Evolutionary conservation across 768 basidiomycete genomes (phyloP).

Genomic region (Russula olivacea): DNA sequence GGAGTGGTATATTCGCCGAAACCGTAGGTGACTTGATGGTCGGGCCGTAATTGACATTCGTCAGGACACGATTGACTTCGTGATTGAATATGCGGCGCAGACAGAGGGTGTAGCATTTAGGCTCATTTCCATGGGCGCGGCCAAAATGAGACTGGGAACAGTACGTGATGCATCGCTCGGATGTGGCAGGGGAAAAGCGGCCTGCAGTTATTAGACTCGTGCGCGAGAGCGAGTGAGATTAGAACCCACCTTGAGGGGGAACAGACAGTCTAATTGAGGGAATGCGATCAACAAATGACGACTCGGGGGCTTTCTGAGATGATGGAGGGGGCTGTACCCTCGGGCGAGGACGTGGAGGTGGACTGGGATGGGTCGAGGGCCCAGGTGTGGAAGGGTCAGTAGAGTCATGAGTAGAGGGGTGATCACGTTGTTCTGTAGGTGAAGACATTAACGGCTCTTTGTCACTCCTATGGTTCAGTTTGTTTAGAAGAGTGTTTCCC

Average conservation of each 20-base stretch:
- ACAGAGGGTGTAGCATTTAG: conserved; percentile 35
- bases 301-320: conserved; percentile 14
- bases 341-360: conserved; percentile 10
- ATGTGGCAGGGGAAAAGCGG: conserved; percentile 30
- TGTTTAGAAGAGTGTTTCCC: neutral
- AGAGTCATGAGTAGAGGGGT: conserved; percentile 3
- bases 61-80: conserved; percentile 31
- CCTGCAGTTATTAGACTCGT: conserved; percentile 21
- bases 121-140: conserved; percentile 31
- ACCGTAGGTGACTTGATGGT: conserved; percentile 17
- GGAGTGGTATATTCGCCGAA: conserved; percentile 17
- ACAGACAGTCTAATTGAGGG: conserved; percentile 21
- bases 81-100: conserved; percentile 35
- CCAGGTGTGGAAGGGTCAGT: neutral
- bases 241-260: conserved; percentile 10
- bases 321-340: conserved; percentile 15
- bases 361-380: conserved; percentile 4
- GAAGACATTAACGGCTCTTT: conserved; percentile 2
- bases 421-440: conserved; percentile 5
- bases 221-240: neutral
- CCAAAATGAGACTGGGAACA: conserved; percentile 33
- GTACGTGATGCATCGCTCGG: conserved; percentile 36
- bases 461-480: neutral
- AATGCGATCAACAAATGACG: conserved; percentile 18
- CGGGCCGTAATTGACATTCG: conserved; percentile 16